phyloP scores from a whole-genome alignment of 257 asterid species.

The Solanum medicagineum region DNA sequence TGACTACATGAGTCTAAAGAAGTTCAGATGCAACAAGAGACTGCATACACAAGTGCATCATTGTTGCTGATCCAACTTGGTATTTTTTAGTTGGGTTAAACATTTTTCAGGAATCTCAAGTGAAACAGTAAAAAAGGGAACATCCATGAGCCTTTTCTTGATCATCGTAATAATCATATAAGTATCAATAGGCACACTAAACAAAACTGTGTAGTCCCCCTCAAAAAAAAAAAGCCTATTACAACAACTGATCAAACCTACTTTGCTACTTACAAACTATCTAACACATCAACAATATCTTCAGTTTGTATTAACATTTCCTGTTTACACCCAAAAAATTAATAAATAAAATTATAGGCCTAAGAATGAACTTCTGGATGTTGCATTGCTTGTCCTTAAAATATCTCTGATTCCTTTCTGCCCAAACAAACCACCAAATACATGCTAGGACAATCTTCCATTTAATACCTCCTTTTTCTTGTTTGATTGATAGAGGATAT shows the following conservation, averaged over 20 bases:
- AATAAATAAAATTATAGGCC: neutral
- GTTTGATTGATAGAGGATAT: neutral
- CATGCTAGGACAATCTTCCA: neutral
- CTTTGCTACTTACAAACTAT: neutral
- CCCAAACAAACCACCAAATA: neutral
- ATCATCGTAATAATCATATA: neutral
- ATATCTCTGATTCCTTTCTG: neutral
- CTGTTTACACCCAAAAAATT: neutral
- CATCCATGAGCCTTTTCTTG: neutral
- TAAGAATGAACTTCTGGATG: neutral
- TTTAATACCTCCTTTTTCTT: neutral
- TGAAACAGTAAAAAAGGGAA: neutral
- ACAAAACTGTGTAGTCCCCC: neutral
- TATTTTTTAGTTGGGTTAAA: neutral
- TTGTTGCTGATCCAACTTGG: neutral
- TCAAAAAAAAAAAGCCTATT: neutral
- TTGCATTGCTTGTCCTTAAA: neutral
- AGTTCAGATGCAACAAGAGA: neutral
- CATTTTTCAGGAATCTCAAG: neutral
- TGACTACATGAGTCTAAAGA: neutral
- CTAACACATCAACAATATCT: neutral
- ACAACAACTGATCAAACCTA: neutral
- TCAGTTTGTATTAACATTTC: neutral
- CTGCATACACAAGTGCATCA: neutral
- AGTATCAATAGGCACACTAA: neutral